Base-by-base conservation (phyloP, 2,329 filamentous ascomycete species). In the Kalmusia sp. region DNA sequence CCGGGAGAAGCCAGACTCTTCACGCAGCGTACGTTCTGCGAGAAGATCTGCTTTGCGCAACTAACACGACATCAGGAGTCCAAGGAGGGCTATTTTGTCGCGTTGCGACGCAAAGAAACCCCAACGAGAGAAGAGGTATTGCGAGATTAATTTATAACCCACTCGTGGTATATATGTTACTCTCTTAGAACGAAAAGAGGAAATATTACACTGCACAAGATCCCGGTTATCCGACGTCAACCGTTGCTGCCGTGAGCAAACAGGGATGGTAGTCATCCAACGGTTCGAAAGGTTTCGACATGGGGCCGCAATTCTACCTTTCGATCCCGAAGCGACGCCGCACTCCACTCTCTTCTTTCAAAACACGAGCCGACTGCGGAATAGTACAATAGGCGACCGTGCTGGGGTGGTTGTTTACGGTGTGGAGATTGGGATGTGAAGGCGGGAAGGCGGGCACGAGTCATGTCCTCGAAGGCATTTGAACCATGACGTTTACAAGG, bases 1-100 rank as follows among this genome's bases (percentile, higher is more conserved):
- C 65, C 83, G 93, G 54, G 90, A 96, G 73, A 99, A 99, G 75
- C 95, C 96, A 1, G 90, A 96, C 51, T 90, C 92, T 6, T 98
- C 93, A 31, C 84, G 95, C 68, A 90, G 83, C 73, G 95, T 96
- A 81, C 25, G 65, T 49, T 39, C 15, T 19, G 4, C 17, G n/a
- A 24, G 4, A n/a, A 6, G 14, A 11, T n/a, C 25, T 17, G 28
- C 19, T 33, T 11, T 25, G 4, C 21, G n/a, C 25, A 3, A 12
- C 31, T 31, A 43, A 37, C 22, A n/a, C 3, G 9, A 17, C 19
- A 27, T 21, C 61, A 92, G 90, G 89, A 91, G 79, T 93, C 90
- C 1, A 91, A 86, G 71, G 95, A 98, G 74, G 83, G 87, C 3
- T 98, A 89, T 67, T 96, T 97, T 69, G 87, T 98, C 40, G 92